Base-by-base conservation (phyloP, 306 rosid genomes). In the Lupinus albus region DNA sequence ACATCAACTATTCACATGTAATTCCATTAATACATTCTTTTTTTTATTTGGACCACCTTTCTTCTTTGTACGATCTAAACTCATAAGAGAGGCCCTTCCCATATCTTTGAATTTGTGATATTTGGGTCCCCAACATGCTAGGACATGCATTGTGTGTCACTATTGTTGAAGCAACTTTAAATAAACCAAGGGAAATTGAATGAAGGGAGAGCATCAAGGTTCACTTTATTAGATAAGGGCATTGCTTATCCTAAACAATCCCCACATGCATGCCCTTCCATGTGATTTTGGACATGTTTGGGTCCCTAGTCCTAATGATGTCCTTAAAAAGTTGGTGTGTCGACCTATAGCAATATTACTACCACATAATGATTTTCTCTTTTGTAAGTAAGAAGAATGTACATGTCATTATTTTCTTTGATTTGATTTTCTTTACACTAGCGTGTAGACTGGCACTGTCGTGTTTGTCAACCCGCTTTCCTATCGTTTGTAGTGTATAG, bases 211-310 rank as follows among this genome's bases (percentile, higher is more conserved):
- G 66, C 18, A 44, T 28, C 59, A 73, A 44, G 11, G 70, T 51
- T 41, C 61, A 52, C 78, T 71, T 71, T 65, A 48, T 64, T 59
- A 57, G 48, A 11, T 18, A 65, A 64, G 72, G 35, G 51, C 56
- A 57, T 58, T 71, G 70, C 78, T 67, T 58, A 71, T 71, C 25
- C 70, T 14, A 49, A 65, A 78, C 64, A 56, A 65, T 60, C 74
- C 74, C 77, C 74, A 78, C 78, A 78, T 78, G 78, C 74, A 72
- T 59, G 61, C 72, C 42, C 61, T 32, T 72, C 65, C 78, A 78
- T 78, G 78, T 72, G 74, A 78, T 61, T 32, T 51, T 78, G 9
- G 30, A 66, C 70, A 72, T 2, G 25, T 30, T 78, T 66, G 59
- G 74, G 82, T 41, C 65, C 74, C 48, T 64, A 9, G 49, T 64